Evolutionary conservation across 441 rosid genomes (phyloP).

Genomic region (Croton laevigatus): DNA sequence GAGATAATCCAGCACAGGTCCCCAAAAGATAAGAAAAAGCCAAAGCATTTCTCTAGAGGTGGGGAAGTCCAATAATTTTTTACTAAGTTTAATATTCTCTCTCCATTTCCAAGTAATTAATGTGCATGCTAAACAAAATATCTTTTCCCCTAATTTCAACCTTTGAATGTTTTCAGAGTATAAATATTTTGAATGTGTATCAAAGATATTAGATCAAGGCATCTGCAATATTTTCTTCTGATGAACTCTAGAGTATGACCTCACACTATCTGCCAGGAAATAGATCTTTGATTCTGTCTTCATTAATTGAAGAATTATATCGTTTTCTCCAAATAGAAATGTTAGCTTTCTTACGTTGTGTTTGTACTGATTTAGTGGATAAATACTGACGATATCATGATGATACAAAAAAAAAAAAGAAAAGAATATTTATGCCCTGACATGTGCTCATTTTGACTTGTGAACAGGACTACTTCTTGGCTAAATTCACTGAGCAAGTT

Average conservation of each 20-base stretch:
- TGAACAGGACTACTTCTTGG: constrained; percentile 61
- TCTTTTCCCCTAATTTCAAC: neutral
- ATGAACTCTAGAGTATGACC: neutral
- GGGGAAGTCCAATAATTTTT: neutral
- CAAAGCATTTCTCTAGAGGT: neutral
- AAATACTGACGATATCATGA: neutral
- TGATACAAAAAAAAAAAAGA: too few relatives aligned
- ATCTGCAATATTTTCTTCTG: neutral
- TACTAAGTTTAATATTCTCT: neutral
- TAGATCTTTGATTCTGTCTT: neutral
- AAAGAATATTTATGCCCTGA: constrained; percentile 11
- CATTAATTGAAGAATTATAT: neutral
- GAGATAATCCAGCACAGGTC: neutral
- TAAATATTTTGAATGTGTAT: neutral
- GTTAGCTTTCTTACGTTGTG: neutral
- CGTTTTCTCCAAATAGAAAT: neutral
- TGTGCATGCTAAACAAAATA: neutral
- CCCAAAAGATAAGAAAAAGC: neutral
- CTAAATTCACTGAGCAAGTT: constrained; percentile 60
- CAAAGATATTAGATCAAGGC: neutral
- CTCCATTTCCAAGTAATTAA: constrained; percentile 1
- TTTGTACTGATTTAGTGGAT: neutral
- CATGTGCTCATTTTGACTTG: constrained; percentile 19
- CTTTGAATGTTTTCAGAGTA: neutral
- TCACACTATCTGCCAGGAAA: neutral